phyloP scores from a whole-genome alignment of 805 yeast species.

The Spathaspora arborariae region DNA sequence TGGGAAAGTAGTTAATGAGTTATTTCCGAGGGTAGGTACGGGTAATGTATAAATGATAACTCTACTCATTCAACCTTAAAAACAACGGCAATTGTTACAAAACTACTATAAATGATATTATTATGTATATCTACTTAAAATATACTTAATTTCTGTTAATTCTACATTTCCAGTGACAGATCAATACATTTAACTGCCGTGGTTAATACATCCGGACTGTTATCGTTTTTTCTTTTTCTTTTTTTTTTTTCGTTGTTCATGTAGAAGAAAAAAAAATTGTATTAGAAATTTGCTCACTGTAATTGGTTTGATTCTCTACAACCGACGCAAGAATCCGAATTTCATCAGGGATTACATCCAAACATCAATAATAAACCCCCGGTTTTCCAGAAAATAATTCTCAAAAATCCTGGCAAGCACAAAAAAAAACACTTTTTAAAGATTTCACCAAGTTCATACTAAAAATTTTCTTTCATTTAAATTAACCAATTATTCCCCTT shows the following conservation, averaged over 20 bases:
- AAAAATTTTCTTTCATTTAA: background rate
- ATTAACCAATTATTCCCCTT: background rate
- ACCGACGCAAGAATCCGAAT: background rate
- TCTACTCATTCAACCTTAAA: too few relatives aligned
- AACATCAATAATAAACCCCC: background rate
- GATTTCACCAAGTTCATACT: background rate
- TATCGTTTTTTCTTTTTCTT: background rate
- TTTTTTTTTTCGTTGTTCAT: background rate
- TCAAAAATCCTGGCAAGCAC: background rate
- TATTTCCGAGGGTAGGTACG: background rate
- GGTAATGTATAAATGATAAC: too few relatives aligned
- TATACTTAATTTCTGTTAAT: too few relatives aligned
- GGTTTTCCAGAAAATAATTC: slow-evolving; percentile 1
- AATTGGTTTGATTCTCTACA: background rate
- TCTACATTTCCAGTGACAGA: background rate
- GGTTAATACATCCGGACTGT: background rate
- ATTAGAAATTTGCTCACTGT: slow-evolving; percentile 1
- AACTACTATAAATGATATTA: too few relatives aligned
- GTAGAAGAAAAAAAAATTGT: too few relatives aligned
- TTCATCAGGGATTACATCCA: background rate
- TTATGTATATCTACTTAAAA: too few relatives aligned
- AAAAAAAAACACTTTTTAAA: background rate
- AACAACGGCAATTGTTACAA: too few relatives aligned
- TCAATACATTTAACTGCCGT: background rate
- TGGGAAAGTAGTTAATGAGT: background rate